Conservation (phyloP, 1,284 basidiomycete genomes). For the Puccinia brachypodii region DNA sequence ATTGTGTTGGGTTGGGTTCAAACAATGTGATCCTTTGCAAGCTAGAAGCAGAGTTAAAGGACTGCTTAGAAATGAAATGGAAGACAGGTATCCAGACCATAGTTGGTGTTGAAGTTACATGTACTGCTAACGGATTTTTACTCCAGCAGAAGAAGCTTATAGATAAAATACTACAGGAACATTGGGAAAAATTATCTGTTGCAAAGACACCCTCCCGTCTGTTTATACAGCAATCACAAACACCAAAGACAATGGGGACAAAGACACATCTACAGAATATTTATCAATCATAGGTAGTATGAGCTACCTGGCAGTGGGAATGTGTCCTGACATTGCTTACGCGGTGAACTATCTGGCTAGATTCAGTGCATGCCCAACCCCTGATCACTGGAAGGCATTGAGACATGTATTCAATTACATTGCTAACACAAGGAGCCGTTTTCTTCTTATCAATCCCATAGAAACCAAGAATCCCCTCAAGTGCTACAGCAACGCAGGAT, state of each 20-base stretch:
- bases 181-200: background rate
- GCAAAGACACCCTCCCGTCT: background rate
- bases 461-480: background rate
- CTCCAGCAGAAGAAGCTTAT: background rate
- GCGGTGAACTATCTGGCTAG: background rate
- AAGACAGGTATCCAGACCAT: background rate
- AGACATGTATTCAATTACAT: background rate
- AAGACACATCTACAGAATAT: background rate
- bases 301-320: background rate
- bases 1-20: background rate
- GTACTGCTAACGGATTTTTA: background rate
- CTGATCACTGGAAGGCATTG: background rate
- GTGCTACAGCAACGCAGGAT: constrained; percentile 4
- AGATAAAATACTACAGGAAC: background rate
- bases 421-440: background rate
- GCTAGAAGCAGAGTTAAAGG: background rate
- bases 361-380: background rate
- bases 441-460: background rate
- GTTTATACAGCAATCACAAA: background rate
- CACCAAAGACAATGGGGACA: background rate
- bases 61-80: constrained; percentile 9
- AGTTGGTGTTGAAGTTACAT: background rate
- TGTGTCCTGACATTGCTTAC: background rate
- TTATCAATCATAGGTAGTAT: background rate
- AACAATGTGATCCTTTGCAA: background rate